These are phyloP conservation scores for Gastrodia elata DNA, from an alignment of 106 monocot species.

Conservation along the genomic window DNA sequence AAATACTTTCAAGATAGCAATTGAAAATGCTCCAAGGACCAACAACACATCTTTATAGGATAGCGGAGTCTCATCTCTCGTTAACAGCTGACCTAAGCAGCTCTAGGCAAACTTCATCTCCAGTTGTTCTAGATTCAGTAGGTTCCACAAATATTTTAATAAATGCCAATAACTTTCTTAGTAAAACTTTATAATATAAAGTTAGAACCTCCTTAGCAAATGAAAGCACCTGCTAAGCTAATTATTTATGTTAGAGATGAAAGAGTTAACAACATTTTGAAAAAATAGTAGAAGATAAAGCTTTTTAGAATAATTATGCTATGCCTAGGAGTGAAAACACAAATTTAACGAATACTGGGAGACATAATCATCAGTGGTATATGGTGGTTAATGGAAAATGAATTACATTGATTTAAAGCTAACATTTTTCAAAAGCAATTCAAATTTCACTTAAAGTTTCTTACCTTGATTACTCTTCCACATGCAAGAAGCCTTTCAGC, in stretches of 20 bases:
- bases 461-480: conserved; percentile 60
- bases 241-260: conserved; percentile 2
- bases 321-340: too few relatives aligned
- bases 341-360: neutral
- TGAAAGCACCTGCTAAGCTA: conserved; percentile 51
- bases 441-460: neutral
- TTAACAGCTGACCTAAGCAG: conserved; percentile 29
- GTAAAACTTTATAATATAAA: conserved; percentile 41
- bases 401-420: neutral
- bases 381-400: neutral
- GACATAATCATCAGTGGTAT: neutral
- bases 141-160: conserved; percentile 5
- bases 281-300: too few relatives aligned
- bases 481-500: conserved; percentile 49
- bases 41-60: conserved; percentile 27
- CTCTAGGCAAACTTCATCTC: conserved; percentile 26
- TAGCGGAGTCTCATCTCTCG: conserved; percentile 36
- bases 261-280: too few relatives aligned
- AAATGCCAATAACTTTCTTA: conserved; percentile 39
- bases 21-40: conserved; percentile 65
- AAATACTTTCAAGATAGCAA: conserved; percentile 78
- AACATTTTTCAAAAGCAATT: too few relatives aligned
- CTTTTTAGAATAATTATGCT: too few relatives aligned
- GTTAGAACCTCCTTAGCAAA: conserved; percentile 44
- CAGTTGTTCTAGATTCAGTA: neutral